Evolutionary conservation across 2,329 filamentous ascomycete genomes (phyloP).

Genomic region (Mycosphaerella sp.): DNA sequence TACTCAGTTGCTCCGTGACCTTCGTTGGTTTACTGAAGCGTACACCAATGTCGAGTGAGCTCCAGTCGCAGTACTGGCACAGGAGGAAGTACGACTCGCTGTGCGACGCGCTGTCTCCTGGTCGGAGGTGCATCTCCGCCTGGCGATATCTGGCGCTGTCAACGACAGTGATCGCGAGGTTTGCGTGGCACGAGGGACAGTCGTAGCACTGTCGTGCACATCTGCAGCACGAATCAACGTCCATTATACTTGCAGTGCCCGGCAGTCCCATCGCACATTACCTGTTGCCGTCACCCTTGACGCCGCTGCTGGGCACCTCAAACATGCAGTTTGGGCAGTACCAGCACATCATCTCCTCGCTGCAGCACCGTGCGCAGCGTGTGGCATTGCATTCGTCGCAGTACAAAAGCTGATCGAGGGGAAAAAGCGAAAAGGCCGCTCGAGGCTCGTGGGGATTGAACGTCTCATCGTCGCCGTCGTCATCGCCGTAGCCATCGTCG

Average conservation of each 20-base stretch:
- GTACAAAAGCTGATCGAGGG: slow-evolving; percentile 87
- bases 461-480: slow-evolving; percentile 67
- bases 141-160: slow-evolving; percentile 45
- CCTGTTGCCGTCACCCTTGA: slow-evolving; percentile 91
- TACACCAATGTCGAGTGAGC: slow-evolving; percentile 79
- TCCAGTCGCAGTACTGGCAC: slow-evolving; percentile 92
- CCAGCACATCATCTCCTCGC: slow-evolving; percentile 90
- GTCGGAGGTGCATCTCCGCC: slow-evolving; percentile 14
- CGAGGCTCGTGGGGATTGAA: slow-evolving; percentile 82
- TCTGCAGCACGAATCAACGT: slow-evolving; percentile 21
- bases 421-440: slow-evolving; percentile 87
- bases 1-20: slow-evolving; percentile 62
- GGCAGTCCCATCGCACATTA: slow-evolving; percentile 40
- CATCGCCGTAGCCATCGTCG: slow-evolving; percentile 54
- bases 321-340: slow-evolving; percentile 95
- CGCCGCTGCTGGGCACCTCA: slow-evolving; percentile 86
- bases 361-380: slow-evolving; percentile 83
- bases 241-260: background rate
- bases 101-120: slow-evolving; percentile 13
- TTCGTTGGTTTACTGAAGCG: slow-evolving; percentile 80
- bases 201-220: slow-evolving; percentile 90
- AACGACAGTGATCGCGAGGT: slow-evolving; percentile 67
- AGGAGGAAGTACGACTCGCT: slow-evolving; percentile 59
- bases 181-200: slow-evolving; percentile 81
- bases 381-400: slow-evolving; percentile 98